Evolutionary conservation across 1,139 yeast species (phyloP).

Genomic region (Arxiozyma heterogenica): DNA sequence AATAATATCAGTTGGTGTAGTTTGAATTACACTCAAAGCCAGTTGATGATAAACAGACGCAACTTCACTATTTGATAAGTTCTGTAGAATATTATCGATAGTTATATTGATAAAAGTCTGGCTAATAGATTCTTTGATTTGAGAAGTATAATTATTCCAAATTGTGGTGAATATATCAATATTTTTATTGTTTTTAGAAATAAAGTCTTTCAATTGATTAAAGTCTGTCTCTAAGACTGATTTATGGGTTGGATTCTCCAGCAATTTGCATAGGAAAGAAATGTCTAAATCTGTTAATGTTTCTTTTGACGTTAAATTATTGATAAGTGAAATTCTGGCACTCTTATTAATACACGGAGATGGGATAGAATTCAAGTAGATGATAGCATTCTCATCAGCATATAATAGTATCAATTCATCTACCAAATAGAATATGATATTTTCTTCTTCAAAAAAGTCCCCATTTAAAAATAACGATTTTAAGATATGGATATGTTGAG

Average conservation of each 20-base stretch:
- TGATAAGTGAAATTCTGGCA: constrained; percentile 35
- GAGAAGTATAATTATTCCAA: constrained; percentile 24
- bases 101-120: constrained; percentile 9
- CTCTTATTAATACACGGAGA: constrained; percentile 41
- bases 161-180: constrained; percentile 16
- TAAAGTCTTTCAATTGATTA: constrained; percentile 19
- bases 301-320: constrained; percentile 26
- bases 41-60: constrained; percentile 11
- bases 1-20: background rate
- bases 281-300: constrained; percentile 9
- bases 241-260: constrained; percentile 43
- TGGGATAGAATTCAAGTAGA: constrained; percentile 33
- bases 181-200: constrained; percentile 5
- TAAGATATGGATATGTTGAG: constrained; percentile 15
- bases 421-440: constrained; percentile 29
- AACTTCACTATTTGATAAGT: constrained; percentile 4
- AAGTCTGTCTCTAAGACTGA: constrained; percentile 43
- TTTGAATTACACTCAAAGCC: constrained; percentile 10
- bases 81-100: background rate
- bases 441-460: constrained; percentile 39
- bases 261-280: constrained; percentile 31
- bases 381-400: constrained; percentile 3
- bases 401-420: constrained; percentile 11
- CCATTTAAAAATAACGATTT: constrained; percentile 18
- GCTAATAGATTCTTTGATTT: constrained; percentile 18